Conservation (phyloP, 805 yeast genomes). For the Metschnikowia colocasiae region DNA sequence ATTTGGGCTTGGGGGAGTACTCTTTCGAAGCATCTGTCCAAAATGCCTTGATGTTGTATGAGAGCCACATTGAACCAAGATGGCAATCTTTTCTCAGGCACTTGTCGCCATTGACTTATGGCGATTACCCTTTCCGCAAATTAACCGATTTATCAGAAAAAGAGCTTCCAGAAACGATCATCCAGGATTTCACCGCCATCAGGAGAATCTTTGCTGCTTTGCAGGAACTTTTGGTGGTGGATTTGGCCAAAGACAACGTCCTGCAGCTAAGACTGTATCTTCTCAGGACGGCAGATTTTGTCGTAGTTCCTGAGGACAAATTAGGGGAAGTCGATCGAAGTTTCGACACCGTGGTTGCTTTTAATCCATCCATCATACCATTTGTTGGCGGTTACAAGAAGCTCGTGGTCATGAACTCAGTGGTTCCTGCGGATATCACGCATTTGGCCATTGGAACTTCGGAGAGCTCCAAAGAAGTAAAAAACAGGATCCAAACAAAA, state of each 20-base stretch:
- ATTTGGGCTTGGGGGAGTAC: slow-evolving; percentile 15
- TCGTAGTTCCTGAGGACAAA: slow-evolving; percentile 6
- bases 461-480: neutral
- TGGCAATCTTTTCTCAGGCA: slow-evolving; percentile 17
- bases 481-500: neutral
- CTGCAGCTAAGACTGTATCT: slow-evolving; percentile 5
- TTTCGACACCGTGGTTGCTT: slow-evolving; percentile 9
- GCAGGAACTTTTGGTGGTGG: slow-evolving; percentile 10
- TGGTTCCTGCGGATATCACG: neutral
- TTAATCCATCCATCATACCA: neutral
- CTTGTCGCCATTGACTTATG: slow-evolving; percentile 2
- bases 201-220: slow-evolving; percentile 11
- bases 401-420: slow-evolving; percentile 2
- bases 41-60: slow-evolving; percentile 20
- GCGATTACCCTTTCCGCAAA: slow-evolving; percentile 13
- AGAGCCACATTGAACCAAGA: slow-evolving; percentile 18
- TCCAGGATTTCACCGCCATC: slow-evolving; percentile 8
- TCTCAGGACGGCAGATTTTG: neutral
- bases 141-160: neutral
- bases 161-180: neutral
- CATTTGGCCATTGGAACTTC: no score
- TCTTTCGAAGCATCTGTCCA: slow-evolving; percentile 16
- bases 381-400: slow-evolving; percentile 1
- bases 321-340: neutral
- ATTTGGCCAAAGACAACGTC: slow-evolving; percentile 3